Evolutionary conservation across 2,329 filamentous ascomycete genomes (phyloP), one percentile per base, ranked within the genome.

Genomic region (Orbilia quercus): DNA sequence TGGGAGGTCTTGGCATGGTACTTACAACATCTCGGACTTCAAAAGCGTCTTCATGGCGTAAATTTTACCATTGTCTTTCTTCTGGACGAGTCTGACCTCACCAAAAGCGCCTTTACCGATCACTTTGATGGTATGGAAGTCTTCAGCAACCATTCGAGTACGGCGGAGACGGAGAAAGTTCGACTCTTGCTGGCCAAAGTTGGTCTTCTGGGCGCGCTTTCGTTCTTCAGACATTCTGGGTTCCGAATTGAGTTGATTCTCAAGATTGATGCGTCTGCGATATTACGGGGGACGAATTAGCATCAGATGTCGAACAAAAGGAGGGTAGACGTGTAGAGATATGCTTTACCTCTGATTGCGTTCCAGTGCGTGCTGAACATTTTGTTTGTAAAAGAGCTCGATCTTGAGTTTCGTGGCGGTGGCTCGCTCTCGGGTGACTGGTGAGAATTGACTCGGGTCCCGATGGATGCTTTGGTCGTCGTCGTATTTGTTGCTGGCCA

Each of bases 71-170:
- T 98, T 95, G 59, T 91, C 89, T 85, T 93, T 96, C 83, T 96
- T 91, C 83, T 96, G 93, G 69, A 99, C 95, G 75, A 99, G 86
- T 83, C 96, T 96, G 78, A 99, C 95, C 82, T 99, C 95, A 80
- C 95, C 95, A 79, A 99, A 99, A 12, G 95, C 95, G 82, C 95
- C 95, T 85, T 99, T 99, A 79, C 95, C 95, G 78, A 99, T 99
- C 77, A 98, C 94, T 85, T 98, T 98, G 82, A 98, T 86, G 0
- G 94, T 98, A 76, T 89, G 88, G 85, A 98, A 99, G 83, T 98
- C 98, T 77, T 94, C 89, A 9, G 94, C 92, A 81, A 90, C 90
- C 80, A 98, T 93, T 81, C 92, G 94, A 66, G 94, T 97, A 65
- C 94, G 89, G 78, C 98, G 84, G 84, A 98, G 97, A 40, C 94